Conservation (phyloP, 106 monocot genomes). For the Dendrobium nobile region DNA sequence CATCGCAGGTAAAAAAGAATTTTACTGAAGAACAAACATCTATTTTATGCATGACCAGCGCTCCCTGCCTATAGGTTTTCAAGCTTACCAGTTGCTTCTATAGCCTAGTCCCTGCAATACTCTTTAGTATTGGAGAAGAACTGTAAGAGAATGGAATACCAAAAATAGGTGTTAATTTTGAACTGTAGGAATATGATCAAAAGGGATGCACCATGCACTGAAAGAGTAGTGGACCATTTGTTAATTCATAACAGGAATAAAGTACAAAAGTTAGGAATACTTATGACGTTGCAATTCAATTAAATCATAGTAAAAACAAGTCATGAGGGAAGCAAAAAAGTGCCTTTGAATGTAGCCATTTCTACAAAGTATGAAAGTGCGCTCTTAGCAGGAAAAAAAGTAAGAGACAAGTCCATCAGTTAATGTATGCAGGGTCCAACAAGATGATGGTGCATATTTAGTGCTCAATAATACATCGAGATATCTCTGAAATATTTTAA, state of each 20-base stretch:
- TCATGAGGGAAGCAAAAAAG: neutral
- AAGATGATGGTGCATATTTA: too few species aligned
- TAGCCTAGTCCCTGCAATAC: neutral
- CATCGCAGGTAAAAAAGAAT: neutral
- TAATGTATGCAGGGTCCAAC: neutral
- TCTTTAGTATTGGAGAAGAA: neutral
- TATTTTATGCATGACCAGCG: neutral
- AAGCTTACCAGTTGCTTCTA: neutral
- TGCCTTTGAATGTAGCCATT: too few species aligned
- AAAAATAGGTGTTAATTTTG: neutral
- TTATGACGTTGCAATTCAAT: neutral
- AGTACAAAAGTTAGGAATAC: neutral
- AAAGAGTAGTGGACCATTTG: neutral
- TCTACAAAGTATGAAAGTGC: neutral
- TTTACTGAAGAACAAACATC: neutral
- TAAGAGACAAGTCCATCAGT: neutral
- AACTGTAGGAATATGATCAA: neutral
- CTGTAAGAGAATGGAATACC: neutral
- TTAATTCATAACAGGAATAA: neutral
- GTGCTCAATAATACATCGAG: too few species aligned
- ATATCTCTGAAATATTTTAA: too few species aligned
- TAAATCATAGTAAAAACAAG: neutral
- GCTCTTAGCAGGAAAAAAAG: neutral
- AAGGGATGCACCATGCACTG: neutral
- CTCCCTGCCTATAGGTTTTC: neutral